Base-by-base conservation (phyloP, 2,329 filamentous ascomycete genomes). In the Clarireedia hainanense region DNA sequence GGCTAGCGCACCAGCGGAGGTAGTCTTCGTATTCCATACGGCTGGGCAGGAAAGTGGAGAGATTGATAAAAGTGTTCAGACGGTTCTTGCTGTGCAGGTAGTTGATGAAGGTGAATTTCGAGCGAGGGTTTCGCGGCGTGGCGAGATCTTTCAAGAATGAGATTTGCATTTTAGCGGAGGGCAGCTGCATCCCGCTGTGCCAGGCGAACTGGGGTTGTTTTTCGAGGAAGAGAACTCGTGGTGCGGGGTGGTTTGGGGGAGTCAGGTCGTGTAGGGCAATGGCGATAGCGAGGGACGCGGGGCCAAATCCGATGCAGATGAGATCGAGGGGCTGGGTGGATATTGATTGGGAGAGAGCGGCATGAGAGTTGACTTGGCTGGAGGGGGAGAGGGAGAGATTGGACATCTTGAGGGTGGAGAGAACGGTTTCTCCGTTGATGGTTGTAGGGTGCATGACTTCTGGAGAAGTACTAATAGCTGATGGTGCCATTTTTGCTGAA, bases 101-200 rank as follows among this genome's bases (percentile, higher is more conserved):
- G 73, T 96, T 96, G 68, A 96, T 76, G 73, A 96, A 97, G 14
- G 92, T 97, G 72, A 97, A 97, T 66, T 91, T 81, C 62, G 89
- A 95, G 61, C 87, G 83, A 6, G 92, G 92, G 69, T 97, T 85
- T 57, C 92, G 81, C 63, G 96, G 78, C 3, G 89, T 94, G 3
- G 92, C 92, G 71, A 97, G 81, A 69, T 97, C 92, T 75, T 97
- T 97, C 74, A 97, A 80, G 75, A 96, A 97, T 9, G 89, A 95
- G 64, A 97, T 97, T 70, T 97, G 92, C 92, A 97, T 97, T 74
- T 88, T 91, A 52, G 91, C 89, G 5, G 91, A 91, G 0, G 91
- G 89, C 3, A 97, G 80, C 57, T 96, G 83, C 92, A 97, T 97
- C 58, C 92, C 92, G 0, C 90, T 85, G 71, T 97, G 92, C 92